Evolutionary conservation across 139 green algal genomes (phyloP).

Genomic region (Picochlorum sp.): DNA sequence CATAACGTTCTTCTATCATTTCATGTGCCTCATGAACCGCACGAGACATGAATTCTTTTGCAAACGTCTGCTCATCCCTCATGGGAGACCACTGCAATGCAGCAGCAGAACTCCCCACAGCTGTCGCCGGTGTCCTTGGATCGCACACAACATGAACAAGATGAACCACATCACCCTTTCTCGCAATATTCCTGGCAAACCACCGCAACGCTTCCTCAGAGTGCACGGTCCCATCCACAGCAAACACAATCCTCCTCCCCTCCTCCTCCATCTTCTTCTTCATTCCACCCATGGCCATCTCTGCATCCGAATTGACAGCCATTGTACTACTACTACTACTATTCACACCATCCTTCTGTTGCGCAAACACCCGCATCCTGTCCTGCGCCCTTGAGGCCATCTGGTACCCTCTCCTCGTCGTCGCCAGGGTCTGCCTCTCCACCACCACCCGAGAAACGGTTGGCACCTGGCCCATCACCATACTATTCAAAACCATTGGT

Average conservation of each 20-base stretch:
- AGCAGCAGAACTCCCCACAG: slow-evolving; percentile 13
- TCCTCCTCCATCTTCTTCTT: background rate
- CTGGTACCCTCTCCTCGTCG: too few relatives aligned
- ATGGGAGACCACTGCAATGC: slow-evolving; percentile 22
- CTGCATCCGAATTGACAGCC: background rate
- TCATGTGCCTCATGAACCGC: slow-evolving; percentile 16
- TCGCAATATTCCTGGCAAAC: slow-evolving; percentile 7
- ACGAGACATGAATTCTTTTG: slow-evolving; percentile 13
- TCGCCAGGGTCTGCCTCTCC: too few relatives aligned
- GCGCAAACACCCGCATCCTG: too few relatives aligned
- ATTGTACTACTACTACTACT: background rate
- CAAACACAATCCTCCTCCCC: slow-evolving; percentile 25
- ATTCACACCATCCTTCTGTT: background rate
- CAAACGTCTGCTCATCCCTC: slow-evolving; percentile 9
- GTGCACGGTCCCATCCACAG: slow-evolving; percentile 25
- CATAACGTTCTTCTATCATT: slow-evolving; percentile 26
- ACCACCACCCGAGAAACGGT: too few relatives aligned
- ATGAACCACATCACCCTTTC: slow-evolving; percentile 21
- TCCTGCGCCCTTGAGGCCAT: too few relatives aligned
- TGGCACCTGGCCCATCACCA: too few relatives aligned
- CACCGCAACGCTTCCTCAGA: slow-evolving; percentile 12
- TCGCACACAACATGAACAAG: slow-evolving; percentile 27
- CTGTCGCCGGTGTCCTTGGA: slow-evolving; percentile 15
- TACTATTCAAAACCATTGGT: too few relatives aligned
- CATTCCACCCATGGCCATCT: background rate